Conservation (phyloP, 345 rosid species). For the Acer yangbiense region DNA sequence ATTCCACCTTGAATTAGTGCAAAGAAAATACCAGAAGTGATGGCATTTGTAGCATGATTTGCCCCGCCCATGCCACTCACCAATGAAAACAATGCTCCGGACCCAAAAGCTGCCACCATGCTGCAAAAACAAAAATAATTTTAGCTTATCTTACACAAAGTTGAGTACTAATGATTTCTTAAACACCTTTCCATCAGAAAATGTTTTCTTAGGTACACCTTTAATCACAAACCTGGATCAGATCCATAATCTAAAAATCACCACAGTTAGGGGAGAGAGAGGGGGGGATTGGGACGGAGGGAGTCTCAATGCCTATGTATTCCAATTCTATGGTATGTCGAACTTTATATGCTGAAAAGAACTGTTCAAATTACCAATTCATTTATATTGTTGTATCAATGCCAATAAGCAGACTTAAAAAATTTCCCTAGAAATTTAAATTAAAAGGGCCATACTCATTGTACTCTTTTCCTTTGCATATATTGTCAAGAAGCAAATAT, state of each 20-base stretch:
- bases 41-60: conserved; percentile 70
- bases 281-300: not conserved
- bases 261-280: not conserved
- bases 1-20: conserved; percentile 83
- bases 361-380: not conserved
- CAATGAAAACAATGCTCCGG: conserved; percentile 79
- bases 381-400: not conserved
- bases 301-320: not conserved
- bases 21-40: conserved; percentile 73
- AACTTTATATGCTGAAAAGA: not conserved
- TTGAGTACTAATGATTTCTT: not conserved
- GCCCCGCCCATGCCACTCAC: conserved; percentile 84
- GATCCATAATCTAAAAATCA: not conserved
- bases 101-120: conserved; percentile 95
- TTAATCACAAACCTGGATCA: conserved; percentile 3
- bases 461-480: too few relatives aligned
- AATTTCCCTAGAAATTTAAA: not conserved
- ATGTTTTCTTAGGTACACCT: not conserved
- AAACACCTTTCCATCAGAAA: not conserved
- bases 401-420: not conserved
- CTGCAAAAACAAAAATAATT: conserved; percentile 42
- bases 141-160: not conserved
- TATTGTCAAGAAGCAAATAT: too few relatives aligned
- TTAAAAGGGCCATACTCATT: not conserved
- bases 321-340: not conserved